Conservation (phyloP, 2,329 filamentous ascomycete species). For the Aureobasidium namibiae region DNA sequence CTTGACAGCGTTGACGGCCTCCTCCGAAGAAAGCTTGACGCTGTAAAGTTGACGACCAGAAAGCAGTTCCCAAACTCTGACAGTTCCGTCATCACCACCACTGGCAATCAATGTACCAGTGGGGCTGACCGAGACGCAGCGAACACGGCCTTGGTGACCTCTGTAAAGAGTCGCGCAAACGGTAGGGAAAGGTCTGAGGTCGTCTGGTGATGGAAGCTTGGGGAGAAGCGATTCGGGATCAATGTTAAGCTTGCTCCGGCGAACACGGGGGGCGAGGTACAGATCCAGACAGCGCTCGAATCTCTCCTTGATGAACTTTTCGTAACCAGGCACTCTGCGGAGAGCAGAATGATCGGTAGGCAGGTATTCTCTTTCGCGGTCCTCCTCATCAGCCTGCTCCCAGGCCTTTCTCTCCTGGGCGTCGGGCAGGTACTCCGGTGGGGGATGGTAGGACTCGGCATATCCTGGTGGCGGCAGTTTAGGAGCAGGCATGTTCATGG, state of each 20-base stretch:
- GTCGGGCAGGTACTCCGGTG: conserved; percentile 84
- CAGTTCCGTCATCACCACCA: conserved; percentile 88
- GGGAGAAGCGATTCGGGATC: conserved; percentile 88
- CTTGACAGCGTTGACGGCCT: conserved; percentile 75
- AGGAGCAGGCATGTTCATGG: conserved; percentile 91
- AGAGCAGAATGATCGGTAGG: conserved; percentile 75
- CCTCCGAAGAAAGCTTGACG: conserved; percentile 64
- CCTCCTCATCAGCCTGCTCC: conserved; percentile 81
- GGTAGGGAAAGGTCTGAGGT: conserved; percentile 90
- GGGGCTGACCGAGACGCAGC: conserved; percentile 77
- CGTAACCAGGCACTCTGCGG: conserved; percentile 87
- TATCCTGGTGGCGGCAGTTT: conserved; percentile 91
- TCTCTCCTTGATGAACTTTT: conserved; percentile 83
- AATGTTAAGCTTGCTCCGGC: conserved; percentile 92
- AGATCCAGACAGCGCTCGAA: conserved; percentile 94
- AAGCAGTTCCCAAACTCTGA: conserved; percentile 80
- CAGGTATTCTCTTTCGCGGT: conserved; percentile 81
- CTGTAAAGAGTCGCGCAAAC: conserved; percentile 78
- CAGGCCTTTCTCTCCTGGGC: conserved; percentile 75
- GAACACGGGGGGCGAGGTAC: conserved; percentile 85
- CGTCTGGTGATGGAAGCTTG: conserved; percentile 85
- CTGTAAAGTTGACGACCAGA: conserved; percentile 86
- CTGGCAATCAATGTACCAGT: conserved; percentile 79
- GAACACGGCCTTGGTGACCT: conserved; percentile 81
- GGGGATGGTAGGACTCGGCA: conserved; percentile 93